A percentile compares a stretch with the other conserved stretches of the same genome.
Evolutionary conservation across 164 flowering plant species (phyloP).

Genomic region (Aristolochia contorta): DNA sequence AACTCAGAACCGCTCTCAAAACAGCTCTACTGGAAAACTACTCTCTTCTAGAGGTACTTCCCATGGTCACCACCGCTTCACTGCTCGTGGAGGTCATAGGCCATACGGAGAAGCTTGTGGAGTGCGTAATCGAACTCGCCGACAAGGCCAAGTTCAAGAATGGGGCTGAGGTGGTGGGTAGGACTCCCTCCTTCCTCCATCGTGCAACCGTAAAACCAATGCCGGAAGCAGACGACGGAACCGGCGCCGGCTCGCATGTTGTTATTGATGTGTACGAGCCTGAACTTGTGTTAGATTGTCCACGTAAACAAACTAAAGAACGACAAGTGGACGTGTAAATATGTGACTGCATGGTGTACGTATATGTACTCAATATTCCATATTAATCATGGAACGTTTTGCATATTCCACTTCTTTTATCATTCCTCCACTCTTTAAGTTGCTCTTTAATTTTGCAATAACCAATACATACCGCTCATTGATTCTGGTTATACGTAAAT

Average conservation of each 20-base stretch:
- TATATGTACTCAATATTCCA: too few species aligned
- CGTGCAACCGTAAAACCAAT: background rate
- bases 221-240: background rate
- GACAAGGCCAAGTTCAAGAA: conserved; percentile 9
- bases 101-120: conserved; percentile 38
- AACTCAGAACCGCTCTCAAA: conserved; percentile 18
- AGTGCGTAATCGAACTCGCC: conserved; percentile 45
- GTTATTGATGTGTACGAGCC: background rate
- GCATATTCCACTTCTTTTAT: too few species aligned
- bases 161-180: background rate
- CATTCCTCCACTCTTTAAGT: too few species aligned
- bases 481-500: too few species aligned
- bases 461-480: too few species aligned
- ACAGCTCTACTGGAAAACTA: conserved; percentile 1
- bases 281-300: background rate
- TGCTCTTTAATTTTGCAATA: too few species aligned
- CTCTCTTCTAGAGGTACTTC: conserved; percentile 29
- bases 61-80: conserved; percentile 37
- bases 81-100: conserved; percentile 36
- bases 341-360: too few species aligned
- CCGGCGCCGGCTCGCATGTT: background rate
- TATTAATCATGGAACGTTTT: too few species aligned
- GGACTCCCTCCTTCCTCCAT: conserved; percentile 3
- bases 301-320: background rate
- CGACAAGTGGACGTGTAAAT: conserved; percentile 3